Evolutionary conservation across 441 rosid species (phyloP).

Genomic region (Populus hybrid): DNA sequence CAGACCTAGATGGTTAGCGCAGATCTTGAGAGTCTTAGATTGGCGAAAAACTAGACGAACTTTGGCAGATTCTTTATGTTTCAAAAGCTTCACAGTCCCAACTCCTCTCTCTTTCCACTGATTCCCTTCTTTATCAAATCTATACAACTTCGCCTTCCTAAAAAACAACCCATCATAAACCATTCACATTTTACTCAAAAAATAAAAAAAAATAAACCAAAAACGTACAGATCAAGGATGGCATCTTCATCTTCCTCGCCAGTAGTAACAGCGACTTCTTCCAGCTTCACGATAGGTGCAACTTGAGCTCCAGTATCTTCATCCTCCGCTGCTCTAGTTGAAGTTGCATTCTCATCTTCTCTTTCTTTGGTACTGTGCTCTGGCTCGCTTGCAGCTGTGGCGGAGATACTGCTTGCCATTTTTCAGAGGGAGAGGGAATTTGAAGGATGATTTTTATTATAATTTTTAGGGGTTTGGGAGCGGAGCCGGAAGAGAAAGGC

Average conservation of each 20-base stretch:
- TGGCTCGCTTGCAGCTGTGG: constrained; percentile 5
- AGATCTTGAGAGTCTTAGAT: constrained; percentile 89
- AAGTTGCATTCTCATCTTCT: constrained; percentile 56
- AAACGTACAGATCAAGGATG: constrained; percentile 73
- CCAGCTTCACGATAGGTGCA: constrained; percentile 83
- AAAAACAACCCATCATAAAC: neutral
- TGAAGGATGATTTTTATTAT: neutral
- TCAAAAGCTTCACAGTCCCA: constrained; percentile 80
- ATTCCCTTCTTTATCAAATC: constrained; percentile 69
- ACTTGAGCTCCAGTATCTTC: constrained; percentile 98
- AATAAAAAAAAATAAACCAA: neutral
- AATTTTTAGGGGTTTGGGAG: neutral
- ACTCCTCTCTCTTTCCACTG: constrained; percentile 97
- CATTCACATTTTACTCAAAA: neutral
- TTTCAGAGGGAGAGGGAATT: neutral
- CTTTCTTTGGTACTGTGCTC: constrained; percentile 11
- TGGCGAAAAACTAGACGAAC: constrained; percentile 90
- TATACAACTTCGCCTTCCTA: constrained; percentile 76
- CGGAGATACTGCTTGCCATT: constrained; percentile 18
- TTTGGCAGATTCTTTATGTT: constrained; percentile 61
- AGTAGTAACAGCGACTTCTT: constrained; percentile 80
- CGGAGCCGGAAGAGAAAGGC: neutral
- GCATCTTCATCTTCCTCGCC: constrained; percentile 94
- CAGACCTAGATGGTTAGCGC: constrained; percentile 82
- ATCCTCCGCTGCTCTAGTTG: constrained; percentile 58